Percentiles rank a stretch among this genome's conserved stretches.
phyloP scores from a whole-genome alignment of 2,329 filamentous ascomycete species.

The Claviceps purpurea region DNA sequence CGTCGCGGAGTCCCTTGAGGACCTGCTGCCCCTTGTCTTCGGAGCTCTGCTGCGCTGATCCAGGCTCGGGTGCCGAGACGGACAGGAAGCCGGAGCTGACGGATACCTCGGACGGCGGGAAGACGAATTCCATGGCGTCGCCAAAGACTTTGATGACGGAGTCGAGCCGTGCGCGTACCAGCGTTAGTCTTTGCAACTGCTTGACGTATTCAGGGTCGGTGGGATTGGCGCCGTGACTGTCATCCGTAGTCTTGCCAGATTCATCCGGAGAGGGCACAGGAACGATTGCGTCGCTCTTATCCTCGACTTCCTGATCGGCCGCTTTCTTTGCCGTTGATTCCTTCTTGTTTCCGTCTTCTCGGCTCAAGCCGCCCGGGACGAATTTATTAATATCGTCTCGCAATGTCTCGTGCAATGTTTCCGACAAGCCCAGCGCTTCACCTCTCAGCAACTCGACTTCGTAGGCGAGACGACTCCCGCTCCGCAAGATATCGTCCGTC shows the following conservation, averaged over 20 bases:
- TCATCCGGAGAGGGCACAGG: slow-evolving; percentile 5
- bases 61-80: slow-evolving; percentile 72
- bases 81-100: slow-evolving; percentile 78
- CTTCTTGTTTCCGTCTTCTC: slow-evolving; percentile 16
- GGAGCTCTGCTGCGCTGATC: slow-evolving; percentile 47
- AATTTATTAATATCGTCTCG: slow-evolving; percentile 62
- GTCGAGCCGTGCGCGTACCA: slow-evolving; percentile 74
- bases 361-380: slow-evolving; percentile 37
- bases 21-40: slow-evolving; percentile 82
- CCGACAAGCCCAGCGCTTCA: slow-evolving; percentile 68
- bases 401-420: slow-evolving; percentile 61
- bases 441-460: slow-evolving; percentile 89
- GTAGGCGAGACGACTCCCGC: slow-evolving; percentile 78
- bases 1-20: slow-evolving; percentile 54
- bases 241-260: slow-evolving; percentile 3
- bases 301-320: slow-evolving; percentile 8
- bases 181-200: slow-evolving; percentile 68
- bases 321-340: slow-evolving; percentile 3
- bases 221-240: slow-evolving; percentile 11
- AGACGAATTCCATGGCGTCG: slow-evolving; percentile 87
- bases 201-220: slow-evolving; percentile 55
- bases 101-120: slow-evolving; percentile 77
- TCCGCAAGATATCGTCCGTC: slow-evolving; percentile 88
- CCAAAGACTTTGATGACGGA: slow-evolving; percentile 84
- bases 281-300: slow-evolving; percentile 12